Percentiles rank a stretch among this genome's conserved stretches.
phyloP scores from a whole-genome alignment of 768 basidiomycete species.

The Albatrellus ellisii region DNA sequence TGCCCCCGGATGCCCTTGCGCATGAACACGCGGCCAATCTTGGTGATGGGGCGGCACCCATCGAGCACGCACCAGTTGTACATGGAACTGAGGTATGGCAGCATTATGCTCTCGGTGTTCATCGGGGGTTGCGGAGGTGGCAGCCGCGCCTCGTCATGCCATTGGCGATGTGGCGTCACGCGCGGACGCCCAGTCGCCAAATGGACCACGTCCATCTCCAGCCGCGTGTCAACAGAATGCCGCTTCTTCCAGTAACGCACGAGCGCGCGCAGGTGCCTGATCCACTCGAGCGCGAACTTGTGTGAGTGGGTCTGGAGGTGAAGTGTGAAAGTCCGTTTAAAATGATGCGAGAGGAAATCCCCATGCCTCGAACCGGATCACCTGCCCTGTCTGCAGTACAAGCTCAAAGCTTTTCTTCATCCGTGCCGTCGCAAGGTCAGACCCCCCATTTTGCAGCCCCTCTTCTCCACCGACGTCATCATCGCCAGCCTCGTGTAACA shows the following conservation, averaged over 20 bases:
- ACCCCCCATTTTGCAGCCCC: conserved; percentile 19
- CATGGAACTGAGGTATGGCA: conserved; percentile 45
- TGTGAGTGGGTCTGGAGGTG: conserved; percentile 47
- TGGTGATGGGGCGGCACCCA: conserved; percentile 63
- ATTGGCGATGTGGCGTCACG: conserved; percentile 42
- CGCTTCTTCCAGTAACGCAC: conserved; percentile 69
- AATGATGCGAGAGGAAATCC: neutral
- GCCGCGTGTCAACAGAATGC: conserved; percentile 59
- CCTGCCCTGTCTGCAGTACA: conserved; percentile 49
- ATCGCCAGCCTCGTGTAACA: conserved; percentile 33
- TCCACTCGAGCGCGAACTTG: conserved; percentile 71
- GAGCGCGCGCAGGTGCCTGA: conserved; percentile 57
- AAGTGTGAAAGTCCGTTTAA: neutral
- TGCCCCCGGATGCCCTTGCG: conserved; percentile 58
- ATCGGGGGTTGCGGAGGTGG: conserved; percentile 35
- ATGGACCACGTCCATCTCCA: conserved; percentile 72
- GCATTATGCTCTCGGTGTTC: conserved; percentile 37
- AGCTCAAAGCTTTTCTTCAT: conserved; percentile 71
- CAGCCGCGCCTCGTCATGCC: conserved; percentile 24
- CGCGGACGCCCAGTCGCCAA: conserved; percentile 34
- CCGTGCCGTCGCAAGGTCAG: conserved; percentile 32
- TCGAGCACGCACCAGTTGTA: conserved; percentile 86
- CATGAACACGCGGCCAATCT: conserved; percentile 61
- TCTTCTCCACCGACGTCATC: conserved; percentile 57
- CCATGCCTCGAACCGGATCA: conserved; percentile 70